Evolutionary conservation across 345 rosid genomes (phyloP).

Genomic region (Euphorbia peplus): DNA sequence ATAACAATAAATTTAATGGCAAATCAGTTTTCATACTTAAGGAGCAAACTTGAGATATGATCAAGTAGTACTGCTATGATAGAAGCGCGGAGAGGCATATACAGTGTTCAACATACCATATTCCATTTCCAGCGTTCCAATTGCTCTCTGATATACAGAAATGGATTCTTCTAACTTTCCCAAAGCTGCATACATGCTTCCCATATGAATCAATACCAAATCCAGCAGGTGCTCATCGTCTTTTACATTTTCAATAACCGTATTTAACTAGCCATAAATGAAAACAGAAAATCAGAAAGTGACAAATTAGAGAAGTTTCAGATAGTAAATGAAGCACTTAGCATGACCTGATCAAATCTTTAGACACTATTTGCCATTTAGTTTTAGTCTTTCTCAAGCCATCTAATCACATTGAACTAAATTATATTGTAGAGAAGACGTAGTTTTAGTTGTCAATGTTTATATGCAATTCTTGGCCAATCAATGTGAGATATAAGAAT

Average conservation of each 20-base stretch:
- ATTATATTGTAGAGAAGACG: background rate
- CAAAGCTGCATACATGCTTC: constrained; percentile 70
- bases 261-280: constrained; percentile 53
- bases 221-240: constrained; percentile 65
- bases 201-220: constrained; percentile 70
- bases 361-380: background rate
- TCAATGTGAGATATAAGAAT: background rate
- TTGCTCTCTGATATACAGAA: constrained; percentile 48
- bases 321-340: background rate
- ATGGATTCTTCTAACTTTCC: constrained; percentile 65
- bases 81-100: background rate
- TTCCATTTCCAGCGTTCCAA: constrained; percentile 45
- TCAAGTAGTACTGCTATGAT: background rate
- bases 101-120: constrained; percentile 41
- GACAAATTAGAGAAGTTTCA: constrained; percentile 13
- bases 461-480: background rate
- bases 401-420: background rate
- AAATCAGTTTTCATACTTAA: background rate
- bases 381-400: background rate
- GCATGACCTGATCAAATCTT: background rate
- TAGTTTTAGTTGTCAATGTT: constrained; percentile 3
- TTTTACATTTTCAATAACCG: constrained; percentile 41
- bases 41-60: background rate
- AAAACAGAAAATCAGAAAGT: constrained; percentile 18
- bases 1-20: background rate